Evolutionary conservation across 2,329 filamentous ascomycete genomes (phyloP).

Genomic region (Alternaria gansuensis): DNA sequence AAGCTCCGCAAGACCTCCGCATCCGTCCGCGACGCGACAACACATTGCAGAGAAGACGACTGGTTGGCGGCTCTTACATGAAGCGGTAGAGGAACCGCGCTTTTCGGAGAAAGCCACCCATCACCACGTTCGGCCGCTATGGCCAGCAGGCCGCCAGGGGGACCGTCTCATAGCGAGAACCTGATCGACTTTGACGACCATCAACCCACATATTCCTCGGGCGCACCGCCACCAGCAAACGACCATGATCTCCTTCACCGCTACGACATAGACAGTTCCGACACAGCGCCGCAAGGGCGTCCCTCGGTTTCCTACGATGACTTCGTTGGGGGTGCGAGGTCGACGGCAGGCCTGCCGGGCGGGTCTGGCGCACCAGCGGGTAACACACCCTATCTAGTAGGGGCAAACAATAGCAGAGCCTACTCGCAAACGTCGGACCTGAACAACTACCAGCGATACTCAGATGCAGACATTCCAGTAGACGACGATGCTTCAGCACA

Average conservation of each 20-base stretch:
- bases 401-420: constrained; percentile 51
- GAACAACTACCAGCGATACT: constrained; percentile 90
- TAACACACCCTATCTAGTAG: constrained; percentile 47
- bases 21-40: constrained; percentile 19
- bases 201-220: constrained; percentile 75
- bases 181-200: constrained; percentile 78
- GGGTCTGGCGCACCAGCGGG: constrained; percentile 54
- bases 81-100: constrained; percentile 31
- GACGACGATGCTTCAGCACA: constrained; percentile 79
- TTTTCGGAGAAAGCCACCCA: constrained; percentile 34
- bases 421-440: constrained; percentile 83
- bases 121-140: constrained; percentile 50
- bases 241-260: constrained; percentile 82
- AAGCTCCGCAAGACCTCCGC: constrained; percentile 32
- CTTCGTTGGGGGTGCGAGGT: constrained; percentile 77
- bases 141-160: constrained; percentile 65
- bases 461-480: constrained; percentile 82
- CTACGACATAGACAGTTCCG: constrained; percentile 74
- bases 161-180: constrained; percentile 61
- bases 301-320: constrained; percentile 94
- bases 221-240: constrained; percentile 78
- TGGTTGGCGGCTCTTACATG: constrained; percentile 34
- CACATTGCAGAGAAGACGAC: constrained; percentile 4
- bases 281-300: constrained; percentile 70
- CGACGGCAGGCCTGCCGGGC: constrained; percentile 56